Conservation (phyloP, 192 early-diverging fungal genomes). For the Phlyctochytrium bullatum region DNA sequence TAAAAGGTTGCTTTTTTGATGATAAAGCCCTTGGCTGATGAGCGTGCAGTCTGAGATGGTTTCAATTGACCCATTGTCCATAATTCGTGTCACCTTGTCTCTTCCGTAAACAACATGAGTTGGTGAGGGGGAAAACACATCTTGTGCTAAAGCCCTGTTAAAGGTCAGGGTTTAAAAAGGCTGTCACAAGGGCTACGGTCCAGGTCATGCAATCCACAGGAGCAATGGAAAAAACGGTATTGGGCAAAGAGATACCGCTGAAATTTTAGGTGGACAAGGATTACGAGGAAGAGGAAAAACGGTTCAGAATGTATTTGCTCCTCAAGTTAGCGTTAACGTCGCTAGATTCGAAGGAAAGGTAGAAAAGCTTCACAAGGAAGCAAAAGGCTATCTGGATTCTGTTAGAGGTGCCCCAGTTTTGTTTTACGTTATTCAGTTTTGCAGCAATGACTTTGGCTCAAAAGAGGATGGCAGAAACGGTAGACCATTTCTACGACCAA, state of each 20-base stretch:
- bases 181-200: slow-evolving; percentile 72
- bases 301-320: slow-evolving; percentile 56
- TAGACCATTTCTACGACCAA: slow-evolving; percentile 89
- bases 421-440: neutral
- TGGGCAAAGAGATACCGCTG: no score
- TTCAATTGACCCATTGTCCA: no score
- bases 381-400: slow-evolving; percentile 88
- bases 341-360: slow-evolving; percentile 77
- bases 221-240: slow-evolving; percentile 71
- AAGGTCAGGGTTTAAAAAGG: slow-evolving; percentile 84
- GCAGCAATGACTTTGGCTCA: slow-evolving; percentile 83
- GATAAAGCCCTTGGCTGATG: no score
- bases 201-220: slow-evolving; percentile 74
- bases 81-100: no score
- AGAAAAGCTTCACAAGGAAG: slow-evolving; percentile 82
- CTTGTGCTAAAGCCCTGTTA: neutral
- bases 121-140: no score
- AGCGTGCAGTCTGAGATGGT: no score
- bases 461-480: slow-evolving; percentile 77
- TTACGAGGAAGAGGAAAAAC: slow-evolving; percentile 78
- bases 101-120: no score
- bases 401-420: slow-evolving; percentile 72
- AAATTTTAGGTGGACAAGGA: slow-evolving; percentile 72
- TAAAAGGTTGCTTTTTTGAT: no score
- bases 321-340: neutral